phyloP scores from a whole-genome alignment of 768 basidiomycete species.

The Naematelia aurantialba region DNA sequence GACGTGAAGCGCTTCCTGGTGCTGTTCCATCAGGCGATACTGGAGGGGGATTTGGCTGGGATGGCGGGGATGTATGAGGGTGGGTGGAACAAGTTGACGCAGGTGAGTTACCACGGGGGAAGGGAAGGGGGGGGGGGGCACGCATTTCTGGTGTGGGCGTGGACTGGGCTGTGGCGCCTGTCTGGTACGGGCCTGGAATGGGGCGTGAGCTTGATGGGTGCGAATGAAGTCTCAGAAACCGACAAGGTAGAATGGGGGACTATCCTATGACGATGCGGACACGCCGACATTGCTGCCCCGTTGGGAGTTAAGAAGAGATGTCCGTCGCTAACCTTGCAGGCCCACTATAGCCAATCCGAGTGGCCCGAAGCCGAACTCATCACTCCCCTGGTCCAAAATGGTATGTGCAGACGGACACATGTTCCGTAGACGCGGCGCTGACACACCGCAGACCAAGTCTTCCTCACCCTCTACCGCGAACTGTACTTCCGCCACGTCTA shows the following conservation, averaged over 20 bases:
- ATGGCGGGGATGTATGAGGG: constrained; percentile 93
- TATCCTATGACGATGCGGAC: background rate
- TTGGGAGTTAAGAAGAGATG: background rate
- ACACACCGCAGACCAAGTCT: constrained; percentile 68
- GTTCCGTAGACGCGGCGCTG: background rate
- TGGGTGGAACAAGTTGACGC: constrained; percentile 94
- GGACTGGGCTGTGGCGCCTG: too few relatives aligned
- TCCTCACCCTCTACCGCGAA: constrained; percentile 85
- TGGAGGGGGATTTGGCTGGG: constrained; percentile 82
- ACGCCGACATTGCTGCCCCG: background rate
- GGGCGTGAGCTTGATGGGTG: too few relatives aligned
- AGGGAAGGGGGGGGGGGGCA: too few relatives aligned
- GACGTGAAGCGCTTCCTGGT: constrained; percentile 67
- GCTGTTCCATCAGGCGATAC: constrained; percentile 88
- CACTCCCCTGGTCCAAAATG: constrained; percentile 88
- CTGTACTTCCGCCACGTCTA: constrained; percentile 68
- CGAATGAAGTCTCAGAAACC: too few relatives aligned
- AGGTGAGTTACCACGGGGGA: constrained; percentile 48
- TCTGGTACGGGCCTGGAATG: too few relatives aligned
- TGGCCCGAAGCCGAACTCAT: constrained; percentile 98
- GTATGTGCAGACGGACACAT: constrained; percentile 58
- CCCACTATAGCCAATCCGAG: constrained; percentile 87
- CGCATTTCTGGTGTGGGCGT: too few relatives aligned
- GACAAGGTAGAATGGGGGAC: too few relatives aligned
- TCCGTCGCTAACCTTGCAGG: constrained; percentile 42